These are phyloP conservation scores for Lentinula sp. DNA, from an alignment of 768 basidiomycete species.

Conservation along the genomic window DNA sequence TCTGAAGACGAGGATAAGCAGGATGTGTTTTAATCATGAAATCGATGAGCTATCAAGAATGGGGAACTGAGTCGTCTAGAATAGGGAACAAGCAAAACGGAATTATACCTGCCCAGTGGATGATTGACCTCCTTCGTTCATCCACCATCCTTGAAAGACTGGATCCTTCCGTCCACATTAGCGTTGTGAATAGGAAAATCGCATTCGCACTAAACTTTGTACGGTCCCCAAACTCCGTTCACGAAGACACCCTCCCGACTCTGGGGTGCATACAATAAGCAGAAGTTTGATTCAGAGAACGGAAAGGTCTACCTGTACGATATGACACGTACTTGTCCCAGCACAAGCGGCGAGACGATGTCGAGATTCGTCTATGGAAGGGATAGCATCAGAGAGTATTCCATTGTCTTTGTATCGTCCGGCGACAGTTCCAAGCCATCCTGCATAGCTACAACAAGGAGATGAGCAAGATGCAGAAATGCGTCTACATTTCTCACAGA, in stretches of 20 bases:
- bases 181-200: not conserved
- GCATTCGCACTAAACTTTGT: constrained; percentile 42
- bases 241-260: constrained; percentile 83
- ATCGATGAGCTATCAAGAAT: constrained; percentile 66
- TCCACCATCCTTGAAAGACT: constrained; percentile 94
- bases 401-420: constrained; percentile 59
- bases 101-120: constrained; percentile 83
- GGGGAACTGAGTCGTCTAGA: not conserved
- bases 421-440: constrained; percentile 95
- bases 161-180: constrained; percentile 50
- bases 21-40: constrained; percentile 92
- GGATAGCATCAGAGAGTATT: constrained; percentile 41
- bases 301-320: constrained; percentile 60
- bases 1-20: constrained; percentile 67
- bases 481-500: not conserved
- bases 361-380: constrained; percentile 67
- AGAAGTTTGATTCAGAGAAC: not conserved
- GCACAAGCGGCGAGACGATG: constrained; percentile 89
- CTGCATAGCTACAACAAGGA: constrained; percentile 60
- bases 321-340: constrained; percentile 94
- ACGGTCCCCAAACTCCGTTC: constrained; percentile 89
- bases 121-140: constrained; percentile 99
- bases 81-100: not conserved
- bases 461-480: not conserved
- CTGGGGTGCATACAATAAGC: constrained; percentile 24